Percentiles rank a stretch among this genome's conserved stretches.
phyloP scores from a whole-genome alignment of 1,139 yeast species.

The Zygotorulaspora mrakii region DNA sequence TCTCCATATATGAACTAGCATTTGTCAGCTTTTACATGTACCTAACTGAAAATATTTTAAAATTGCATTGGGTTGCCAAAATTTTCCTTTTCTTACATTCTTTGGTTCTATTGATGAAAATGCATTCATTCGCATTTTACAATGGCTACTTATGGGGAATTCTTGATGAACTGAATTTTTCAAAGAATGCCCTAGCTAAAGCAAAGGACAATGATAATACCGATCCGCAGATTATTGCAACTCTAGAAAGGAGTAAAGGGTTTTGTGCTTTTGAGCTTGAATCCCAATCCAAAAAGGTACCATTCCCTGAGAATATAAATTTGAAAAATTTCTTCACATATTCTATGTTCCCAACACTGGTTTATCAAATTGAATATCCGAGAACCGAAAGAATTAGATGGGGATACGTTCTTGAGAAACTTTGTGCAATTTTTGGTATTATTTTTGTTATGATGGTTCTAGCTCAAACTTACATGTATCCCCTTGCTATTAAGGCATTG shows the following conservation, averaged over 20 bases:
- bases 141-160: slow-evolving; percentile 83
- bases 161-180: slow-evolving; percentile 50
- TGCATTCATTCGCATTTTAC: slow-evolving; percentile 85
- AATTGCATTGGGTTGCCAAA: slow-evolving; percentile 82
- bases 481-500: slow-evolving; percentile 62
- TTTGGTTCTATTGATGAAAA: slow-evolving; percentile 85
- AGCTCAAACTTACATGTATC: slow-evolving; percentile 77
- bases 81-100: slow-evolving; percentile 79
- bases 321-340: slow-evolving; percentile 63
- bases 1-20: slow-evolving; percentile 51
- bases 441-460: slow-evolving; percentile 76
- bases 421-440: slow-evolving; percentile 80
- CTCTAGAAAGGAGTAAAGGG: slow-evolving; percentile 47
- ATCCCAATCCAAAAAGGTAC: slow-evolving; percentile 41
- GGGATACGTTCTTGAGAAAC: slow-evolving; percentile 65
- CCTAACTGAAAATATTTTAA: slow-evolving; percentile 47
- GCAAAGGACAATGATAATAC: slow-evolving; percentile 25
- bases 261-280: slow-evolving; percentile 64
- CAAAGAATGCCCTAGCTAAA: slow-evolving; percentile 38
- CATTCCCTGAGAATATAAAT: slow-evolving; percentile 72
- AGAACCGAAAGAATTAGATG: slow-evolving; percentile 67
- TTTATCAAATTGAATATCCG: slow-evolving; percentile 76
- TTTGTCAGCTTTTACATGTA: slow-evolving; percentile 47
- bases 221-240: slow-evolving; percentile 29
- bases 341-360: slow-evolving; percentile 89